These are phyloP conservation scores for Arthrobotrys sphaeroides DNA, from an alignment of 2,329 filamentous ascomycete species.

Conservation along the genomic window DNA sequence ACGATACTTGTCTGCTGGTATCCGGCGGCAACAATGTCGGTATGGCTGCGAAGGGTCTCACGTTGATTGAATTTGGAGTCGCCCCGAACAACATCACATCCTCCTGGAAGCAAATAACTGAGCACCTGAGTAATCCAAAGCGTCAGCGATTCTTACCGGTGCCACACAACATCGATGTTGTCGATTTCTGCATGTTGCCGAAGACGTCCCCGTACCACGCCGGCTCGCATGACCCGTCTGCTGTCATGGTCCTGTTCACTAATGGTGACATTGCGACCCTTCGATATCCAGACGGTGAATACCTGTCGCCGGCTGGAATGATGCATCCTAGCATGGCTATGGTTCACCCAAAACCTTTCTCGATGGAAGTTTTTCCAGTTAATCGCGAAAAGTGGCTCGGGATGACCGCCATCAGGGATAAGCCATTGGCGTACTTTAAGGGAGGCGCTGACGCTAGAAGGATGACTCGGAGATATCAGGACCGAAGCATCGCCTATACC, in stretches of 20 bases:
- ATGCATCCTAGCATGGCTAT: slow-evolving; percentile 87
- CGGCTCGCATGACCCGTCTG: slow-evolving; percentile 89
- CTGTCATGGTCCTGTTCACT: slow-evolving; percentile 78
- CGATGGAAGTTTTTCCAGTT: slow-evolving; percentile 75
- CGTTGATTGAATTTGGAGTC: slow-evolving; percentile 85
- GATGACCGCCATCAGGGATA: slow-evolving; percentile 82
- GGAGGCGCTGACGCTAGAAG: slow-evolving; percentile 79
- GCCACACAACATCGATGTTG: slow-evolving; percentile 78
- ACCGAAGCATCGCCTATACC: slow-evolving; percentile 78
- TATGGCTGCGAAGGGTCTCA: slow-evolving; percentile 77
- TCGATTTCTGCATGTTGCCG: slow-evolving; percentile 84
- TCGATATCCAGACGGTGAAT: slow-evolving; percentile 90
- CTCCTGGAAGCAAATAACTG: slow-evolving; percentile 81
- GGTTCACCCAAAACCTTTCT: slow-evolving; percentile 86
- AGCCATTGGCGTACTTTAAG: slow-evolving; percentile 76
- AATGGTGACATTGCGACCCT: slow-evolving; percentile 90
- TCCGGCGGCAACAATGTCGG: slow-evolving; percentile 79
- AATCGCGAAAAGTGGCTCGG: slow-evolving; percentile 86
- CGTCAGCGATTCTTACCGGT: slow-evolving; percentile 75
- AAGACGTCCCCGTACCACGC: slow-evolving; percentile 83
- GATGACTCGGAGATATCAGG: slow-evolving; percentile 79
- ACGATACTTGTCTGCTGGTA: slow-evolving; percentile 88
- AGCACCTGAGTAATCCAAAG: slow-evolving; percentile 81
- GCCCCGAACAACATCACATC: slow-evolving; percentile 93
- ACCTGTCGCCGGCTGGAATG: slow-evolving; percentile 91